Conservation (phyloP, 2,329 filamentous ascomycete genomes). For the Colletotrichum navitas region DNA sequence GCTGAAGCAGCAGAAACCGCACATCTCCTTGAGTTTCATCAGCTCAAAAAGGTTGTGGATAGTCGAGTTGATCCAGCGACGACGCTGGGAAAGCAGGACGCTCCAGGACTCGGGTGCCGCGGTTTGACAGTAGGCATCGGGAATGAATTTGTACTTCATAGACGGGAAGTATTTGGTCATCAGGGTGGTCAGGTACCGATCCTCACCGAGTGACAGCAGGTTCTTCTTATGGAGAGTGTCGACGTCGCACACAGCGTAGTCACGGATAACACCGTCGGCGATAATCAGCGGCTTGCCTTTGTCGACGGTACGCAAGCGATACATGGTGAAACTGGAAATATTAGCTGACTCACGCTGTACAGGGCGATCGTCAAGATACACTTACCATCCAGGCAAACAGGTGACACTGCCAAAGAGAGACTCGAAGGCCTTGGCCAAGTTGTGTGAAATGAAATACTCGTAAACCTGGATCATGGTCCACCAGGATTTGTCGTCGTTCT, state of each 20-base stretch:
- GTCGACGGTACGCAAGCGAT: constrained; percentile 92
- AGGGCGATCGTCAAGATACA: constrained; percentile 45
- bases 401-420: constrained; percentile 98
- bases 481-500: constrained; percentile 96
- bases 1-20: constrained; percentile 98
- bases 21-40: constrained; percentile 91
- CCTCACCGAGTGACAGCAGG: constrained; percentile 90
- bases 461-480: constrained; percentile 99
- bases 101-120: constrained; percentile 95
- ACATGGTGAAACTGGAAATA: constrained; percentile 91
- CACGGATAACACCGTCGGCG: constrained; percentile 85
- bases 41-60: constrained; percentile 96
- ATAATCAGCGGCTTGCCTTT: constrained; percentile 96
- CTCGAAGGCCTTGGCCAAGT: constrained; percentile 96
- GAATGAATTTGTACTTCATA: constrained; percentile 97
- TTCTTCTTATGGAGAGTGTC: constrained; percentile 99
- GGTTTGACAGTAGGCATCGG: constrained; percentile 92
- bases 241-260: constrained; percentile 89
- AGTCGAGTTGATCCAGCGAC: constrained; percentile 99
- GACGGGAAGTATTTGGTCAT: constrained; percentile 98
- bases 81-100: constrained; percentile 95
- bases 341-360: constrained; percentile 49
- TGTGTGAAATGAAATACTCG: constrained; percentile 99
- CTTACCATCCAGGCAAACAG: constrained; percentile 98
- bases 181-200: constrained; percentile 95